Percentiles rank a stretch among this genome's conserved stretches.
Evolutionary conservation across 225 moss, liverwort and hornwort genomes (phyloP).

Genomic region (Bryoerythrophyllum caledonicum): DNA sequence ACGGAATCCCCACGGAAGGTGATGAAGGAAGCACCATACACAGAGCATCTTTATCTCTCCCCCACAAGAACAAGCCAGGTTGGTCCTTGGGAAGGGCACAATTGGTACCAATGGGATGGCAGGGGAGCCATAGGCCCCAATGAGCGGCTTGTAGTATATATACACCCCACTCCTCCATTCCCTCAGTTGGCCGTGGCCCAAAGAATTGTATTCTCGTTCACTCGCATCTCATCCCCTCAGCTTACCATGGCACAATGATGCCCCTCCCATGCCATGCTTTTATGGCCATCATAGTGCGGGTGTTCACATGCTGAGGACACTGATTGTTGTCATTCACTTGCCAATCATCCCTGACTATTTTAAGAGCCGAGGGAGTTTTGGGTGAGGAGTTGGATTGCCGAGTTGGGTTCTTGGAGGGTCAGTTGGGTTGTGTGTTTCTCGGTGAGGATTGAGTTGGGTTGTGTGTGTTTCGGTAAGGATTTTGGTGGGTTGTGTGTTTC

Average conservation of each 20-base stretch:
- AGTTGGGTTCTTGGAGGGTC: constrained; percentile 12
- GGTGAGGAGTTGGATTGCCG: no score
- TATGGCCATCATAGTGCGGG: neutral
- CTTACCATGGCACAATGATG: neutral
- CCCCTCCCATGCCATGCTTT: neutral
- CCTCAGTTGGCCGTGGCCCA: neutral
- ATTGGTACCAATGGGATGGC: neutral
- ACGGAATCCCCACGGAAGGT: no score
- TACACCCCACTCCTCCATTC: neutral
- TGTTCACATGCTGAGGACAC: neutral
- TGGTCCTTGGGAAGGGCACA: neutral
- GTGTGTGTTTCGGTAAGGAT: neutral
- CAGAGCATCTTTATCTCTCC: no score
- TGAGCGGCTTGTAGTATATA: neutral
- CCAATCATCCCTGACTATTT: neutral
- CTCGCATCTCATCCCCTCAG: no score
- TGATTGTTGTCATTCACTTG: neutral
- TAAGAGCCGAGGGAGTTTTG: no score
- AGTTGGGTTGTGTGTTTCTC: neutral
- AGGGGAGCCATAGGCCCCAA: neutral
- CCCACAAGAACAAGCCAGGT: no score
- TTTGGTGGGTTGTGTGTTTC: neutral
- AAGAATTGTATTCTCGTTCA: neutral
- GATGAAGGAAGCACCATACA: no score
- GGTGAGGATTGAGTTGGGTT: neutral